These are phyloP conservation scores for Penicillium sp. DNA, from an alignment of 2,329 filamentous ascomycete species.

Conservation along the genomic window DNA sequence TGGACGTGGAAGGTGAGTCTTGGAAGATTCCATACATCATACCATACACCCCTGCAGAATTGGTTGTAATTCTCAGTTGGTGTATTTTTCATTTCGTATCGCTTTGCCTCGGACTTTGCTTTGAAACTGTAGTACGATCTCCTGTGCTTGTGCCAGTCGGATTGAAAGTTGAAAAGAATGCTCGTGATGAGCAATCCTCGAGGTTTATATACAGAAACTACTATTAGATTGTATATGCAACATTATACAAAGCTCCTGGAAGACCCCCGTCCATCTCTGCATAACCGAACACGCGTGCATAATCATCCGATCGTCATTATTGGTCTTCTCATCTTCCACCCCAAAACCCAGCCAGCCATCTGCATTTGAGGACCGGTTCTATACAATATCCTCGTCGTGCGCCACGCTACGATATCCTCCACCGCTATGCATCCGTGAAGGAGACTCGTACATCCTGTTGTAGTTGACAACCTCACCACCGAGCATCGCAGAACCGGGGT, in stretches of 20 bases:
- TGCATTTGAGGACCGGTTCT: neutral
- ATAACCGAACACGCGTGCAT: slow-evolving; percentile 19
- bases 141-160: neutral
- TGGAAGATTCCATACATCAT: neutral
- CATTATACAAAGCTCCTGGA: slow-evolving; percentile 20
- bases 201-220: slow-evolving; percentile 11
- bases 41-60: neutral
- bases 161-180: neutral
- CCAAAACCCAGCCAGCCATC: neutral
- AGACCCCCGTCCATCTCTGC: neutral
- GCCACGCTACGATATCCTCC: slow-evolving; percentile 65
- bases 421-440: slow-evolving; percentile 64
- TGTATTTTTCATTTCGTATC: slow-evolving; percentile 3
- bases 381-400: slow-evolving; percentile 36
- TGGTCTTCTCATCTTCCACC: neutral
- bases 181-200: neutral
- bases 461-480: slow-evolving; percentile 85
- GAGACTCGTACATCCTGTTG: slow-evolving; percentile 85
- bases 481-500: slow-evolving; percentile 75
- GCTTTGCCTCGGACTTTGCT: neutral
- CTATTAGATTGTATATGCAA: slow-evolving; percentile 18
- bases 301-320: slow-evolving; percentile 23
- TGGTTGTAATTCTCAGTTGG: neutral
- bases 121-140: neutral
- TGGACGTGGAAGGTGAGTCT: neutral